Conservation (phyloP, 495 filamentous ascomycete genomes). For the Penicillium canariense region DNA sequence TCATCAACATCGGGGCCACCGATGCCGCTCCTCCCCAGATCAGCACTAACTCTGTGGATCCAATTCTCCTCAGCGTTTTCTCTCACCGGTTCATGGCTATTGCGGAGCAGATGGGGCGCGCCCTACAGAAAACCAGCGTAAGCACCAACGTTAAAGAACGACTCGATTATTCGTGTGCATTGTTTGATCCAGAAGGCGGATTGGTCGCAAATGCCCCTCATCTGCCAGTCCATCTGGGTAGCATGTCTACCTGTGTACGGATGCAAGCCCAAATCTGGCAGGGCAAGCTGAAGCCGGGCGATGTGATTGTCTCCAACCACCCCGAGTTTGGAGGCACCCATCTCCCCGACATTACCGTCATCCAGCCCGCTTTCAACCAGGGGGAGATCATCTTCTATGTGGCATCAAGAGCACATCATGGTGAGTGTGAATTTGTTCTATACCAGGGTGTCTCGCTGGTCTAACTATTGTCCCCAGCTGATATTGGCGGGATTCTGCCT, state of each 20-base stretch:
- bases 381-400: slow-evolving; percentile 82
- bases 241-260: slow-evolving; percentile 61
- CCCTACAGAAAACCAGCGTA: slow-evolving; percentile 41
- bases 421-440: slow-evolving; percentile 43
- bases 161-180: slow-evolving; percentile 43
- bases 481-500: slow-evolving; percentile 92
- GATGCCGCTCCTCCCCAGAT: slow-evolving; percentile 45
- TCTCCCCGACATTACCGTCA: slow-evolving; percentile 86
- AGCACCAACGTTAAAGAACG: slow-evolving; percentile 45
- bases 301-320: slow-evolving; percentile 93
- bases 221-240: slow-evolving; percentile 85
- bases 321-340: slow-evolving; percentile 87
- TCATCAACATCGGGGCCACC: slow-evolving; percentile 30
- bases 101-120: slow-evolving; percentile 46
- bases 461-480: slow-evolving; percentile 68
- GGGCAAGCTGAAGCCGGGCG: slow-evolving; percentile 80
- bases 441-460: slow-evolving; percentile 37
- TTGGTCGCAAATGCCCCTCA: slow-evolving; percentile 71
- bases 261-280: slow-evolving; percentile 82
- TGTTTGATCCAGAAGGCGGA: slow-evolving; percentile 39
- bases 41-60: slow-evolving; percentile 45
- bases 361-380: slow-evolving; percentile 77
- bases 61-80: slow-evolving; percentile 79
- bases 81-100: slow-evolving; percentile 38
- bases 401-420: slow-evolving; percentile 79